Conservation (phyloP, 2,329 filamentous ascomycete species). For the Scopulariopsis brevicaulis region DNA sequence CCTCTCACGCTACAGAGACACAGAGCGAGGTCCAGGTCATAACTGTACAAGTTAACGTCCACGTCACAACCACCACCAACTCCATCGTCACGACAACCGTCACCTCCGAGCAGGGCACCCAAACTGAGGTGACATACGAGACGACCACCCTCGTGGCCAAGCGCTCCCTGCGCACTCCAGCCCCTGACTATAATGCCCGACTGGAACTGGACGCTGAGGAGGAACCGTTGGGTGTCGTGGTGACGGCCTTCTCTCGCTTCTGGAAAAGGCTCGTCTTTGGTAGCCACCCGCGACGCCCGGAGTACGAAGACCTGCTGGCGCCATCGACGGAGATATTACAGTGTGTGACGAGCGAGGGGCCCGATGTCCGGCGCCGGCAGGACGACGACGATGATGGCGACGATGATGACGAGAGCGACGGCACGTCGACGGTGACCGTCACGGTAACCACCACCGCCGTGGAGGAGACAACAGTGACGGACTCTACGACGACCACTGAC, state of each 20-base stretch:
- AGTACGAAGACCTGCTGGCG: background rate
- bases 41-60: background rate
- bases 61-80: background rate
- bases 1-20: background rate
- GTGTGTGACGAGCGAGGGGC: background rate
- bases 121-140: constrained; percentile 3
- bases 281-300: background rate
- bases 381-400: background rate
- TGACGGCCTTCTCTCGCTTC: background rate
- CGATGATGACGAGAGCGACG: too few species aligned
- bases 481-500: background rate
- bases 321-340: background rate
- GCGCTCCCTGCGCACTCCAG: background rate
- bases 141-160: background rate
- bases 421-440: constrained; percentile 1
- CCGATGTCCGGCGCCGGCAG: background rate
- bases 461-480: background rate
- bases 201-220: background rate
- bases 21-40: background rate
- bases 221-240: background rate
- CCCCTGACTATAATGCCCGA: background rate
- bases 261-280: background rate
- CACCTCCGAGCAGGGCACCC: constrained; percentile 1
- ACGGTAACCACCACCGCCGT: background rate
- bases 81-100: constrained; percentile 2